Conservation (phyloP, 192 early-diverging fungal species). For the Coemansia sp. region DNA sequence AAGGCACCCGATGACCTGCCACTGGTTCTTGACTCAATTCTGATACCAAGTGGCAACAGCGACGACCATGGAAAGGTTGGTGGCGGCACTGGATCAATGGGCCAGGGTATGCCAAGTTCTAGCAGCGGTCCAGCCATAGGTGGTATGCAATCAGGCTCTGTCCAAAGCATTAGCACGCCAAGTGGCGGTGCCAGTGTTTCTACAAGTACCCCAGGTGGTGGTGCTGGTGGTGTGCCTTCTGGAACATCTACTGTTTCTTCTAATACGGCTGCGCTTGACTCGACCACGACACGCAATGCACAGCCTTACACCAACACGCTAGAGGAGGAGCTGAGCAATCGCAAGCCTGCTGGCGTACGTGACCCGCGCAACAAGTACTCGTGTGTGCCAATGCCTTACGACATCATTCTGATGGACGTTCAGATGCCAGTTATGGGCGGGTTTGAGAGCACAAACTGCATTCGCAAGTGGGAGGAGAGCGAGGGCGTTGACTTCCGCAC, state of each 20-base stretch:
- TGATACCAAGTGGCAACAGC: conserved; percentile 12
- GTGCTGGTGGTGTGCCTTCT: background rate
- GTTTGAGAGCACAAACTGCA: conserved; percentile 80
- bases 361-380: conserved; percentile 55
- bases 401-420: conserved; percentile 82
- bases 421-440: conserved; percentile 92
- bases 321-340: conserved; percentile 20
- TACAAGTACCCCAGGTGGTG: background rate
- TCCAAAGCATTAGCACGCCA: too few species aligned
- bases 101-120: too few species aligned
- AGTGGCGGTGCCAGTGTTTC: background rate
- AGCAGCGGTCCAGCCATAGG: too few species aligned
- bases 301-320: conserved; percentile 5
- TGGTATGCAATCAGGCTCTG: too few species aligned
- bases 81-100: background rate
- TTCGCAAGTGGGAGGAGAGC: conserved; percentile 66
- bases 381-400: conserved; percentile 52
- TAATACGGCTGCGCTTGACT: background rate
- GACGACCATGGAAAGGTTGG: background rate
- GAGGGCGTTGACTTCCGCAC: conserved; percentile 58
- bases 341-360: conserved; percentile 48
- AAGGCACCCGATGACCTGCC: conserved; percentile 38
- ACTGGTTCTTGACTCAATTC: conserved; percentile 28
- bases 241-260: background rate
- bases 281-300: background rate